Evolutionary conservation across 192 early-diverging fungal genomes (phyloP), one percentile per base, ranked within the genome.

Genomic region (Geranomyces variabilis): DNA sequence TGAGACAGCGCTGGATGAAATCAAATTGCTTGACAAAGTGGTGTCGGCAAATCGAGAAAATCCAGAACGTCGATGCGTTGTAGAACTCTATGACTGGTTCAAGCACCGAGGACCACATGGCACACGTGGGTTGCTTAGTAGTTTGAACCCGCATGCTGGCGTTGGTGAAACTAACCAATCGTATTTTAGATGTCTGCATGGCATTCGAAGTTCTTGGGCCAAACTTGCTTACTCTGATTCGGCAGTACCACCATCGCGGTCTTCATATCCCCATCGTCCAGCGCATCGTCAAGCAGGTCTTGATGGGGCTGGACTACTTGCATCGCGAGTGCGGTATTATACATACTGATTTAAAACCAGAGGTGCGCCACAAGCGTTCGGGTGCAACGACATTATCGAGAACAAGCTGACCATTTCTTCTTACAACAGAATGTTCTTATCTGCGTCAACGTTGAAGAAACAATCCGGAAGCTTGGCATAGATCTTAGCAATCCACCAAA

Each of bases 331-430:
- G 97, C 81, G 87, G 88, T 33, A 95, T 99, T 68, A 97, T 99
- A 63, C 97, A 99, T 81, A 99, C 97, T 0, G 97, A 99, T 77
- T 77, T 99, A 46, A 99, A 99, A 71, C 97, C 96, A 13, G 97
- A 99, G 81, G 79, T 83, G 33, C 21, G 64, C 60, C 8, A 13
- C 29, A 36, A 56, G 21, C 29, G 33, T 17, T 22, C 58, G 47
- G 24, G 4, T n/a, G n/a, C 7, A 53, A 26, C n/a, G 19, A 53
- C 17, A 19, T 28, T 61, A n/a, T n/a, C n/a, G 57, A 43, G 21
- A 1, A 30, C 36, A 41, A 7, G 36, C 36, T 41, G 3, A 7
- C 36, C 36, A 41, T 59, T 31, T 12, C 14, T 67, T 30, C 51
- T 8, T 53, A 41, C n/a, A n/a, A n/a, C n/a, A 85, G 79, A 98